phyloP scores from a whole-genome alignment of 2,329 filamentous ascomycete genomes.

The Colletotrichum tanaceti region DNA sequence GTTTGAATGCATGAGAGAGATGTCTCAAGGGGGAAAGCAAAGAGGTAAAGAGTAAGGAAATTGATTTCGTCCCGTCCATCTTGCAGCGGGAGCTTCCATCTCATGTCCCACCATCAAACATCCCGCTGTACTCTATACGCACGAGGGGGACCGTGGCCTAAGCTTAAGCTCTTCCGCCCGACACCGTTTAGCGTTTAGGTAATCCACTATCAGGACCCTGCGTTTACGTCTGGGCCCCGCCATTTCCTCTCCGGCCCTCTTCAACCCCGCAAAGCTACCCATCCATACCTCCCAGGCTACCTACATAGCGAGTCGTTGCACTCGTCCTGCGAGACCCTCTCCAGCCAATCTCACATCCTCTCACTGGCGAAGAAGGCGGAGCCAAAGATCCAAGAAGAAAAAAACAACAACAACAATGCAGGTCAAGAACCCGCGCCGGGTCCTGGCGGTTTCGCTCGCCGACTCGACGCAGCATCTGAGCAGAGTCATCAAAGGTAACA shows the following conservation, averaged over 20 bases:
- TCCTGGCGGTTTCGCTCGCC: constrained; percentile 67
- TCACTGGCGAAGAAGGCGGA: too few species aligned
- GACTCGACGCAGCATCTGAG: constrained; percentile 60
- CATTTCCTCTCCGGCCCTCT: constrained; percentile 13
- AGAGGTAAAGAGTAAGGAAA: background rate
- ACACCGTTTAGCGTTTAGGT: constrained; percentile 32
- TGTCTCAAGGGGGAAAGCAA: background rate
- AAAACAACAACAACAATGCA: constrained; percentile 47
- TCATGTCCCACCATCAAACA: constrained; percentile 2
- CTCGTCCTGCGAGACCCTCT: background rate
- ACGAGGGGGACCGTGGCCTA: background rate
- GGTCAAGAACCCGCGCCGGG: constrained; percentile 64
- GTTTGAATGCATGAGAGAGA: background rate
- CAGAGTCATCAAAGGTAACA: constrained; percentile 65
- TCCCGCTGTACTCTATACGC: background rate
- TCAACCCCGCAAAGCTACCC: background rate
- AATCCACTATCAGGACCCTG: constrained; percentile 19
- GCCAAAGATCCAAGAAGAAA: background rate
- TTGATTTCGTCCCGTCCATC: background rate
- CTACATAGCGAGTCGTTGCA: background rate
- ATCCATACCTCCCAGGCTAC: too few species aligned
- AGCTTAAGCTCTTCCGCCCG: background rate
- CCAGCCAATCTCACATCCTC: background rate
- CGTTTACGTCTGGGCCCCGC: constrained; percentile 15
- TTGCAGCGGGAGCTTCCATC: constrained; percentile 15